Base-by-base conservation (phyloP, 2,329 filamentous ascomycete genomes). In the Diplodia scrobiculata region DNA sequence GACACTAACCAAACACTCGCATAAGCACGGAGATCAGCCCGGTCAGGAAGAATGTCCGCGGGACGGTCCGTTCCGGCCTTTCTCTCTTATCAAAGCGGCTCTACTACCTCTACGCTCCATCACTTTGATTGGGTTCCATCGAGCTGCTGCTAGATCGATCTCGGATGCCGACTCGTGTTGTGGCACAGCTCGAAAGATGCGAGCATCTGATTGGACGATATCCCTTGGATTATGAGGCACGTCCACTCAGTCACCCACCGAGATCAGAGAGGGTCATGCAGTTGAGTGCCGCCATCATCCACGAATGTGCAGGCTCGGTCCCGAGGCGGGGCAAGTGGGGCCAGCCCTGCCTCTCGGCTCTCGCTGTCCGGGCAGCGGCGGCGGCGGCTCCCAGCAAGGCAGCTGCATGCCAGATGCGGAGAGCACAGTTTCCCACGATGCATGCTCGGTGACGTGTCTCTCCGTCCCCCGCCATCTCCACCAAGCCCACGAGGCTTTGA, bases 271-370 rank as follows among this genome's bases (percentile, higher is more conserved):
- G 48, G 5, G 9, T 50, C 14, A 19, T 1, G 3, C 25, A 25
- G 25, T 25, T 25, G 25, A 25, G 25, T 25, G 25, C 25, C 4
- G 25, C 25, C 25, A 25, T 25, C 25, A 25, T 25, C 25, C 25
- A 25, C 25, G 25, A 25, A 25, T 25, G 25, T 25, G 25, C 25
- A 25, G 25, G 21, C 27, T 51, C 48, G 25, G 48, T 6, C 3
- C 48, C 48, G 48, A 51, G 48, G 48, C 48, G 48, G 48, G 48
- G 48, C 25, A 17, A 17, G 48, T 17, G 48, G 25, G 48, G 48
- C 48, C 25, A 32, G 29, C 5, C 5, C 29, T 32, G 29, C 29
- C 29, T 21, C 13, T 17, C 27, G 21, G 48, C 25, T 6, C 34
- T 27, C 48, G 27, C 6, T n/a, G 48, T 51, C 13, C 25, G 13